These are phyloP conservation scores for Trypanosoma congolense DNA, from an alignment of 208 protist species.

Conservation along the genomic window DNA sequence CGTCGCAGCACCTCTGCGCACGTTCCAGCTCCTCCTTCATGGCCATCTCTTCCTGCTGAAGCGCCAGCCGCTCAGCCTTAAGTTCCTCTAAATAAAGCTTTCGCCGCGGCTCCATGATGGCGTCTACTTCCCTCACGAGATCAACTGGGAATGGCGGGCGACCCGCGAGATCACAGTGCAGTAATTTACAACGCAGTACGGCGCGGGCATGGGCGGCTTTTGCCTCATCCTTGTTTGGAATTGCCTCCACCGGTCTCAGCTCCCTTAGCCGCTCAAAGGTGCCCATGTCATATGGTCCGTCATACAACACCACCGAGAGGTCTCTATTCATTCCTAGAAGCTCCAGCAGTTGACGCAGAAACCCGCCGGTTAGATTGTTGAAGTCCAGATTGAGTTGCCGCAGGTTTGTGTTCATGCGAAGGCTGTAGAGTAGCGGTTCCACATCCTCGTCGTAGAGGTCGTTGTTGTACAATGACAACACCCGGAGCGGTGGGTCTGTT, in stretches of 20 bases:
- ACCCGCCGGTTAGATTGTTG: conserved; percentile 34
- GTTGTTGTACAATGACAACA: conserved; percentile 62
- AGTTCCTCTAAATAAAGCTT: conserved; percentile 25
- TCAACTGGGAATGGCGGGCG: conserved; percentile 24
- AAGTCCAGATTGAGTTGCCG: conserved; percentile 42
- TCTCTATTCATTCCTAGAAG: conserved; percentile 27
- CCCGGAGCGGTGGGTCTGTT: conserved; percentile 33
- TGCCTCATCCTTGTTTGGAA: conserved; percentile 2
- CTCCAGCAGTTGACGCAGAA: conserved; percentile 27
- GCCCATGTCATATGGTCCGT: conserved; percentile 34
- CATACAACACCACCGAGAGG: conserved; percentile 33
- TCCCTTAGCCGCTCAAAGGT: conserved; percentile 21
- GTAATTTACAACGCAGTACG: conserved; percentile 20
- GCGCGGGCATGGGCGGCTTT: conserved; percentile 19
- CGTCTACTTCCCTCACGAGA: conserved; percentile 26
- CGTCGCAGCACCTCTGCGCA: not conserved
- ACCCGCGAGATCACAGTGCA: conserved; percentile 29
- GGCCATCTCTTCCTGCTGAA: not conserved
- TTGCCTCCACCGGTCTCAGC: conserved; percentile 4
- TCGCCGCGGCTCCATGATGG: conserved; percentile 24
- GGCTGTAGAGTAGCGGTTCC: conserved; percentile 33
- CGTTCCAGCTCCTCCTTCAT: not conserved
- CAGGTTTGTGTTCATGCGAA: conserved; percentile 37
- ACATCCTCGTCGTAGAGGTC: conserved; percentile 49
- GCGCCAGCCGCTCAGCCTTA: conserved; percentile 8